Evolutionary conservation across 2,329 filamentous ascomycete species (phyloP).

Genomic region (Cordyceps cicadae): DNA sequence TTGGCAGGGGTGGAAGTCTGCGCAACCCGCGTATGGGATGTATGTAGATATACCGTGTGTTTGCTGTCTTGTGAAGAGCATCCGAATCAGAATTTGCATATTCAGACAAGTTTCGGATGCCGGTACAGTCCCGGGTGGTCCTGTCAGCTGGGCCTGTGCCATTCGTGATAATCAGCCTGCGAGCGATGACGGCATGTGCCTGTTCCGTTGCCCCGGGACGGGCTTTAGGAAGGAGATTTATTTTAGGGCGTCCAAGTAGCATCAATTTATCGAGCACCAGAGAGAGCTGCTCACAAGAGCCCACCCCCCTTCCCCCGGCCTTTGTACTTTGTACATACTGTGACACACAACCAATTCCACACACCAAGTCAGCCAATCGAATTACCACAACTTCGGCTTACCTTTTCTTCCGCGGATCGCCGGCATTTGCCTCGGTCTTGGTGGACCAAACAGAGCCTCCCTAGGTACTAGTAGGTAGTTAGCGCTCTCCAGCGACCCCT

Average conservation of each 20-base stretch:
- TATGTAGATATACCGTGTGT: not conserved
- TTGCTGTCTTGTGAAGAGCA: not conserved
- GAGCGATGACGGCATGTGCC: conserved; percentile 6
- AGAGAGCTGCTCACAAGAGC: not conserved
- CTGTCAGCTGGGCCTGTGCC: not conserved
- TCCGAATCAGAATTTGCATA: not conserved
- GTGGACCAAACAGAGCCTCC: not conserved
- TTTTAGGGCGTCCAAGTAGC: not conserved
- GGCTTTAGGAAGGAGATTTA: not conserved
- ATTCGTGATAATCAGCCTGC: not conserved
- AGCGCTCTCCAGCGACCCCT: not conserved
- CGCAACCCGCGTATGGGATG: not conserved
- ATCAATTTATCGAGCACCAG: not conserved
- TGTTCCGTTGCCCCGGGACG: conserved; percentile 8
- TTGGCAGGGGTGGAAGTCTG: not conserved
- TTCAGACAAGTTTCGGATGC: not conserved
- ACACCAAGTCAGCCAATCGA: not conserved
- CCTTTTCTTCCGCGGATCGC: not conserved
- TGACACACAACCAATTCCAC: not conserved
- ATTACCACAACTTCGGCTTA: not conserved
- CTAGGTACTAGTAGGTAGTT: too few species aligned
- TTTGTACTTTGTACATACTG: not conserved
- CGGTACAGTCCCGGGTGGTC: not conserved
- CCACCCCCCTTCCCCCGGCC: not conserved
- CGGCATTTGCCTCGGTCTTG: conserved; percentile 3